Evolutionary conservation across 2,329 filamentous ascomycete species (phyloP).

Genomic region (Claviceps sp.): DNA sequence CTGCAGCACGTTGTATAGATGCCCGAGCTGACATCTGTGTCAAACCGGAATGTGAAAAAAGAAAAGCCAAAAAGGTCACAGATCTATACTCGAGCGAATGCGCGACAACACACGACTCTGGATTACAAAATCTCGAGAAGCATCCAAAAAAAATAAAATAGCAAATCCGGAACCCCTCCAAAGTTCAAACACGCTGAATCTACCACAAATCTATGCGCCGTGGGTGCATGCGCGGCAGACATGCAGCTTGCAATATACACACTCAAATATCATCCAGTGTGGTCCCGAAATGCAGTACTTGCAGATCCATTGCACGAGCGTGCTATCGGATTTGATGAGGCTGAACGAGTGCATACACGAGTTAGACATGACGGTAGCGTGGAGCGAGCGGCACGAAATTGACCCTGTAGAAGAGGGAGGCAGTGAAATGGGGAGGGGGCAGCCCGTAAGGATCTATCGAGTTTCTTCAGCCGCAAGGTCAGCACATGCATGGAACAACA

Average conservation of each 20-base stretch:
- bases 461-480: neutral
- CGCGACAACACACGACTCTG: no score
- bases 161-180: neutral
- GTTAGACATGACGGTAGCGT: conserved; percentile 28
- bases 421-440: neutral
- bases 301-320: conserved; percentile 52
- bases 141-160: no score
- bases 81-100: conserved; percentile 7
- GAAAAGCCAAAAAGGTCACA: neutral
- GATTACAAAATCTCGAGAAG: no score
- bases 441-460: neutral
- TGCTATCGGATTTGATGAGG: conserved; percentile 54
- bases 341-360: conserved; percentile 50
- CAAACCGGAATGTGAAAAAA: neutral
- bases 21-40: neutral
- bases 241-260: conserved; percentile 54
- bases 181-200: neutral
- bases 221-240: conserved; percentile 46
- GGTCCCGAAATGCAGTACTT: conserved; percentile 50
- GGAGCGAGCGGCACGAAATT: neutral
- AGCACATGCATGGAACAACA: neutral
- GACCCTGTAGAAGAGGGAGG: neutral
- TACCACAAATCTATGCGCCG: conserved; percentile 9
- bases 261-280: conserved; percentile 57
- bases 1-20: neutral